phyloP scores from a whole-genome alignment of 257 asterid genomes.

The Leptodermis oblonga region DNA sequence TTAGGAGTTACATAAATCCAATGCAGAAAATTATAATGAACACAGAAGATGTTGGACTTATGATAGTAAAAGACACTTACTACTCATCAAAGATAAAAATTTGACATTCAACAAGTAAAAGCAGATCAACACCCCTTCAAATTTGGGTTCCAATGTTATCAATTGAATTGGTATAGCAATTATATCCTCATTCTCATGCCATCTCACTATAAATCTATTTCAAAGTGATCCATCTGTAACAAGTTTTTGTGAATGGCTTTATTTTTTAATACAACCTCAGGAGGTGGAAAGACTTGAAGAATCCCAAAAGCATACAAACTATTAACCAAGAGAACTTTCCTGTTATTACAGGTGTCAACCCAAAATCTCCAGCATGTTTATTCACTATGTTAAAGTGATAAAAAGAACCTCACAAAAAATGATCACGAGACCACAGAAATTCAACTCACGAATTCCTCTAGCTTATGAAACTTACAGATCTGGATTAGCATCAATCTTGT shows the following conservation, averaged over 20 bases:
- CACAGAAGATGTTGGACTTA: neutral
- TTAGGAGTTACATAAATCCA: constrained; percentile 13
- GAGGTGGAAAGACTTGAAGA: neutral
- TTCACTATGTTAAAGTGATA: neutral
- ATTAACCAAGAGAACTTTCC: neutral
- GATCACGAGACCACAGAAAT: neutral
- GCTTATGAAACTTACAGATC: constrained; percentile 71
- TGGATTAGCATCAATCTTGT: constrained; percentile 91
- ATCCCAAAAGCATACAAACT: neutral
- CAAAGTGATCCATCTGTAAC: neutral
- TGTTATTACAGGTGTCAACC: constrained; percentile 2
- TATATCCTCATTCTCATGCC: neutral
- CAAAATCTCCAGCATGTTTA: constrained; percentile 18
- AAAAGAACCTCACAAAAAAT: neutral
- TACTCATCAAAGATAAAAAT: neutral
- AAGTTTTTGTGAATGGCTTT: neutral
- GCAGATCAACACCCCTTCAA: neutral
- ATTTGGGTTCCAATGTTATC: neutral
- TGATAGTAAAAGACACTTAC: neutral
- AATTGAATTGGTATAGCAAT: neutral
- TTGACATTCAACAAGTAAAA: neutral
- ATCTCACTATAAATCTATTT: constrained; percentile 1
- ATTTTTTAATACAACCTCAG: neutral
- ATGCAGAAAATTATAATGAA: neutral
- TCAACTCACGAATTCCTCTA: neutral